Evolutionary conservation across 2,329 filamentous ascomycete genomes (phyloP).

Genomic region (Niveomyces coronatus): DNA sequence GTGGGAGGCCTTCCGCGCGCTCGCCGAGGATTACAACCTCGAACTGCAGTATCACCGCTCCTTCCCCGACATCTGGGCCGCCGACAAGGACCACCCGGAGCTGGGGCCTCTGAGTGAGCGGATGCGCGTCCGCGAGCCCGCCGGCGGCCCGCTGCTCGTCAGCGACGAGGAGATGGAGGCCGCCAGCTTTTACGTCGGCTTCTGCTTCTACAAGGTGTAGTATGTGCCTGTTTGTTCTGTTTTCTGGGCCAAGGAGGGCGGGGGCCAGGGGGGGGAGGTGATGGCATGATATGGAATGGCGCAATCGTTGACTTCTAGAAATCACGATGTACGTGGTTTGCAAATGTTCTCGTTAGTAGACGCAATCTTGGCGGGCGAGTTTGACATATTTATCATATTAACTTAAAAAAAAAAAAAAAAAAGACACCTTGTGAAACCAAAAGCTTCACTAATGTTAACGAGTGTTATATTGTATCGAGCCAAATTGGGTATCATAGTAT

Average conservation of each 20-base stretch:
- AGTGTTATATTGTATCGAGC: conserved; percentile 1
- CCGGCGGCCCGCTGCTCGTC: conserved; percentile 57
- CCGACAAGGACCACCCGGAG: conserved; percentile 76
- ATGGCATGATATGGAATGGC: neutral
- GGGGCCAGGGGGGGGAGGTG: neutral
- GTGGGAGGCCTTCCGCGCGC: conserved; percentile 91
- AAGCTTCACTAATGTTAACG: neutral
- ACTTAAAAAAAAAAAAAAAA: too few species aligned
- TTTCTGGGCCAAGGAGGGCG: too few species aligned
- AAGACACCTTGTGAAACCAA: too few species aligned
- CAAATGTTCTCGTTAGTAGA: too few species aligned
- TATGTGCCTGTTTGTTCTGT: neutral
- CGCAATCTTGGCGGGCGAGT: too few species aligned
- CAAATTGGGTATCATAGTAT: conserved; percentile 14
- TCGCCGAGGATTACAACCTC: conserved; percentile 94
- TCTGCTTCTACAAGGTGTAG: conserved; percentile 93
- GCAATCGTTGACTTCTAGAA: neutral
- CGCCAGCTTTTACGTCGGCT: conserved; percentile 82
- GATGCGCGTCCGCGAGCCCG: conserved; percentile 81
- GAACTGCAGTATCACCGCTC: conserved; percentile 89
- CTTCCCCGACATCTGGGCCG: conserved; percentile 84
- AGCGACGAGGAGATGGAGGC: conserved; percentile 87
- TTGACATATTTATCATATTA: neutral
- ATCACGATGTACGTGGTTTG: neutral
- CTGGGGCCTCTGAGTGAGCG: conserved; percentile 80